Evolutionary conservation across 441 rosid species (phyloP).

Genomic region (Corymbia calophylla): DNA sequence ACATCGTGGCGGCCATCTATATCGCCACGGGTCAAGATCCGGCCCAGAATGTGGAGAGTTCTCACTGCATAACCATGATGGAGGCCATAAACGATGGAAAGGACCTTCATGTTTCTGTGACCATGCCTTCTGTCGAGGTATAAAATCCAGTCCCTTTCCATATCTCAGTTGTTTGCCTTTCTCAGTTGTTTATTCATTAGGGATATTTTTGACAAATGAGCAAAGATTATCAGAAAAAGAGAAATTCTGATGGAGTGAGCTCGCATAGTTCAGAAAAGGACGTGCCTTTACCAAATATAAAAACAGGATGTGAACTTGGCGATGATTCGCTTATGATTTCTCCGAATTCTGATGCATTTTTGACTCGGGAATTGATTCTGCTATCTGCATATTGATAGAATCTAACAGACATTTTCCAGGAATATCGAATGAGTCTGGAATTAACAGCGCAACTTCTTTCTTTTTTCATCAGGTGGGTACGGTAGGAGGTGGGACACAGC

Average conservation of each 20-base stretch:
- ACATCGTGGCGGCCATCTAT: conserved; percentile 36
- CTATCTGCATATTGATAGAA: not conserved
- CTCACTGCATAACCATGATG: conserved; percentile 55
- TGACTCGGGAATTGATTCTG: not conserved
- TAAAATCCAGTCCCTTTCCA: not conserved
- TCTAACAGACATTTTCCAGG: not conserved
- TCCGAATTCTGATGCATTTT: not conserved
- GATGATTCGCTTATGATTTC: not conserved
- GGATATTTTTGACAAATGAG: not conserved
- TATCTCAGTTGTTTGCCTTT: not conserved
- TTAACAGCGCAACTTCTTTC: not conserved
- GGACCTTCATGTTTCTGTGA: conserved; percentile 50
- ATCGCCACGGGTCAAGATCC: conserved; percentile 63
- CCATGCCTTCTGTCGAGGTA: conserved; percentile 61
- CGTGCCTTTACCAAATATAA: not conserved
- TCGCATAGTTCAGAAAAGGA: not conserved
- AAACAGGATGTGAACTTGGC: not conserved
- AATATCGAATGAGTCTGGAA: not conserved
- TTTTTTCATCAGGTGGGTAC: conserved; percentile 38
- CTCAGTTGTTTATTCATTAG: not conserved
- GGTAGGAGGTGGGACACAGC: conserved; percentile 60
- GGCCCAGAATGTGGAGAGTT: conserved; percentile 54
- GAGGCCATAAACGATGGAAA: conserved; percentile 31
- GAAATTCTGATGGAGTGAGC: not conserved
- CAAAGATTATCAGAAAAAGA: not conserved